Conservation (phyloP, 495 filamentous ascomycete genomes). For the Talaromyces trachyspermus region DNA sequence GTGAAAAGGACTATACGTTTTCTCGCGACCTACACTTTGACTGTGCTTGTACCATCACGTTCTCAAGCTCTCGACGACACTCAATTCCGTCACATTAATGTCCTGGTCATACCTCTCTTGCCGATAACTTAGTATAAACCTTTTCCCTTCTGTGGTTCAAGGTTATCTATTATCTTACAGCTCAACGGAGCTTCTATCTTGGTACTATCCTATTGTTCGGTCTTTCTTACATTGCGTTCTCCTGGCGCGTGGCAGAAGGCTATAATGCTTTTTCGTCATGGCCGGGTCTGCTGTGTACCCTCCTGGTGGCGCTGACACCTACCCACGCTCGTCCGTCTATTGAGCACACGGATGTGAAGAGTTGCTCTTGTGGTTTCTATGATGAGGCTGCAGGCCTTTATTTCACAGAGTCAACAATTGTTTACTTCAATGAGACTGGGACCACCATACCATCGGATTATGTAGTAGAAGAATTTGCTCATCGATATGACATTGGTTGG, state of each 20-base stretch:
- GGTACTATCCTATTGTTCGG: too few relatives aligned
- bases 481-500: conserved; percentile 33
- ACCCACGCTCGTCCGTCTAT: background rate
- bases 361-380: conserved; percentile 32
- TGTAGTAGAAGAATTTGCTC: conserved; percentile 21
- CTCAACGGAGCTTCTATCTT: too few relatives aligned
- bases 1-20: too few relatives aligned
- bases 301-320: background rate
- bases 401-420: conserved; percentile 34
- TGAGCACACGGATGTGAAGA: conserved; percentile 5
- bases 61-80: too few relatives aligned
- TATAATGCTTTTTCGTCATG: background rate
- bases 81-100: too few relatives aligned
- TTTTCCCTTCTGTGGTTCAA: too few relatives aligned
- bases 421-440: conserved; percentile 36
- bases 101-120: too few relatives aligned
- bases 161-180: too few relatives aligned
- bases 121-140: too few relatives aligned
- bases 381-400: conserved; percentile 17
- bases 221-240: too few relatives aligned
- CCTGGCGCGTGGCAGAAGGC: background rate
- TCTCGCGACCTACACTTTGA: too few relatives aligned
- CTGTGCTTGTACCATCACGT: too few relatives aligned
- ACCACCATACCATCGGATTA: conserved; percentile 16
- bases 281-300: background rate